Evolutionary conservation across 2,329 filamentous ascomycete genomes (phyloP).

Genomic region (Keithomyces neogunnii): DNA sequence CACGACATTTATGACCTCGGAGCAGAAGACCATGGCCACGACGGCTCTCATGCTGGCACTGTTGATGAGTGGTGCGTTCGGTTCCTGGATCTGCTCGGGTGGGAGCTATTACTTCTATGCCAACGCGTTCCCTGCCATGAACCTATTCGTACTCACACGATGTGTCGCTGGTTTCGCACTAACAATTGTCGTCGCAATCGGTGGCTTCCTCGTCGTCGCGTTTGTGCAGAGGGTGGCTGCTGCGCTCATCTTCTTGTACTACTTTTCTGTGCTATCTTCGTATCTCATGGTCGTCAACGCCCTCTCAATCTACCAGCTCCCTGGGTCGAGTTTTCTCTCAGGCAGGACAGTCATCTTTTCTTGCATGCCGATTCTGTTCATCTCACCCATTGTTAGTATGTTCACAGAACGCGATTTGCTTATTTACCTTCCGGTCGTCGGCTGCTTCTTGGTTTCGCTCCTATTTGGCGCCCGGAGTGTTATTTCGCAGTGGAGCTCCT

Average conservation of each 20-base stretch:
- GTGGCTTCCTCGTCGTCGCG: not conserved
- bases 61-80: not conserved
- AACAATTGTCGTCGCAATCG: not conserved
- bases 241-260: not conserved
- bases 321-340: not conserved
- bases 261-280: not conserved
- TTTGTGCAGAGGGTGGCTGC: not conserved
- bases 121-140: not conserved
- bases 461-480: not conserved
- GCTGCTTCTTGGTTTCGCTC: slow-evolving; percentile 1
- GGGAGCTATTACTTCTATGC: slow-evolving; percentile 1
- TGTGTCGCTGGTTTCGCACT: not conserved
- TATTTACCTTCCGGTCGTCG: not conserved
- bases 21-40: not conserved
- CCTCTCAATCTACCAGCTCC: not conserved
- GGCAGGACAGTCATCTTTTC: not conserved
- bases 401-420: not conserved
- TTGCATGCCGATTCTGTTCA: not conserved
- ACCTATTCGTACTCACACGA: not conserved
- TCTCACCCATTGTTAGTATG: not conserved
- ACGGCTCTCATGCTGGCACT: not conserved
- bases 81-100: not conserved
- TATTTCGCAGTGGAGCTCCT: not conserved
- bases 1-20: not conserved
- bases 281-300: not conserved